Base-by-base conservation (phyloP, 441 rosid species). In the Syzygium malaccense region DNA sequence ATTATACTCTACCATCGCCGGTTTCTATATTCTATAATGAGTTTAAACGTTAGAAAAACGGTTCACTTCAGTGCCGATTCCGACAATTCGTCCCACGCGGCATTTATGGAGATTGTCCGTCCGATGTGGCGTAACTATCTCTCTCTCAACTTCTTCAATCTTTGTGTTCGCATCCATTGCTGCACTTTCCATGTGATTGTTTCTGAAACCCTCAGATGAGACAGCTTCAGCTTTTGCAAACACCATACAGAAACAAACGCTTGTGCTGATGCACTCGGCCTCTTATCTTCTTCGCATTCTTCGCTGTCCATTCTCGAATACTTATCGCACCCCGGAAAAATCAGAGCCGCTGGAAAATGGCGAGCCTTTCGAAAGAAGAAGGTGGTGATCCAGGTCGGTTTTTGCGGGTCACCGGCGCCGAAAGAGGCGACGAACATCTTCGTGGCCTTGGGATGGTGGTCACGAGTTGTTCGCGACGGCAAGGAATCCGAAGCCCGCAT, bases 341-440 rank as follows among this genome's bases (percentile, higher is more conserved):
- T 20, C 78, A 37, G 60, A 17, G 7, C 55, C 89, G 62, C 83
- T 68, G 58, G 58, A 94, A 94, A 95, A 91, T 96, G 98, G 98
- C 92, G 93, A 85, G 87, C 97, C 54, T 91, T 94, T 87, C 94
- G 96, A 75, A 96, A 96, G 94, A 96, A 97, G 89, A 95, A 95
- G 88, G 98, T 95, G 86, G 94, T 93, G 84, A 87, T 96, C 92
- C 95, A 97, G 75, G 94, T 96, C 83, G 99, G 99, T 1, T 95
- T 30, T 30, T 17, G 41, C 32, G 23, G 23, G 18, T 64, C 37
- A 8, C 75, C 32, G 32, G 23, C 12, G 12, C 20, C 19, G 23
- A 17, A 32, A 64, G 75, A 32, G 23, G 75, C 41, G 12, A 30
- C 8, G 23, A 30, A 17, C 23, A 17, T 64, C 5, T 64, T 0